A percentile compares a stretch with the other conserved stretches of the same genome.
These are phyloP conservation scores for Eucalyptus erythrocorys DNA, from an alignment of 345 rosid species.

Conservation along the genomic window DNA sequence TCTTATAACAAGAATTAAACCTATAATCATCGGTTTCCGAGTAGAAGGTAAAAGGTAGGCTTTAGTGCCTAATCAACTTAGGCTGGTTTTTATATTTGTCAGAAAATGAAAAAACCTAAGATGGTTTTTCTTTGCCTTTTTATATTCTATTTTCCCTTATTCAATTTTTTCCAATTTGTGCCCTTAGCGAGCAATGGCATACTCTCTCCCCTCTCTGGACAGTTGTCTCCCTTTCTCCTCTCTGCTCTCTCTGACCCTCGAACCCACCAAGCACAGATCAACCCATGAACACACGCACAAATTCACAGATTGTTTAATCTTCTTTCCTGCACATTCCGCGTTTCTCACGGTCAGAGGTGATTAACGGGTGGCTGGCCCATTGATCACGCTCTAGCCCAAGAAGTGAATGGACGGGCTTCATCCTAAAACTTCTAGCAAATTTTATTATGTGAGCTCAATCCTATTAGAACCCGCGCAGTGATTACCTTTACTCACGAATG, in stretches of 20 bases:
- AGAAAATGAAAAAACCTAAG: background rate
- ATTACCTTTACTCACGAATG: background rate
- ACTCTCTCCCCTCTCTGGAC: background rate
- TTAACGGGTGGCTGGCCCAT: background rate
- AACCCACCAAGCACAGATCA: background rate
- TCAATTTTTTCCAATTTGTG: background rate
- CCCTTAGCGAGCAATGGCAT: background rate
- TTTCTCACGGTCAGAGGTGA: background rate
- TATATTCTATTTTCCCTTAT: background rate
- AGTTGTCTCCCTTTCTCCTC: background rate
- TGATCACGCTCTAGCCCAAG: background rate
- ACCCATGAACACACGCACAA: background rate
- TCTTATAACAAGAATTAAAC: background rate
- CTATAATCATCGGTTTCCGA: background rate
- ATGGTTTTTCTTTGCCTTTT: background rate
- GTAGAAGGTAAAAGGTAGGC: background rate
- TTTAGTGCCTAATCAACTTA: no score
- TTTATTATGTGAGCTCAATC: background rate
- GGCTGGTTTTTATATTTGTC: no score
- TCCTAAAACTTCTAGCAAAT: background rate
- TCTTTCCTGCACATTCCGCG: background rate
- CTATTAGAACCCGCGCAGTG: background rate
- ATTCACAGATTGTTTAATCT: background rate
- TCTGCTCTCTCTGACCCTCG: background rate
- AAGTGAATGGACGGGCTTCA: background rate